Base-by-base conservation (phyloP, 2,329 filamentous ascomycete genomes). In the Taxawa tesnikishii region DNA sequence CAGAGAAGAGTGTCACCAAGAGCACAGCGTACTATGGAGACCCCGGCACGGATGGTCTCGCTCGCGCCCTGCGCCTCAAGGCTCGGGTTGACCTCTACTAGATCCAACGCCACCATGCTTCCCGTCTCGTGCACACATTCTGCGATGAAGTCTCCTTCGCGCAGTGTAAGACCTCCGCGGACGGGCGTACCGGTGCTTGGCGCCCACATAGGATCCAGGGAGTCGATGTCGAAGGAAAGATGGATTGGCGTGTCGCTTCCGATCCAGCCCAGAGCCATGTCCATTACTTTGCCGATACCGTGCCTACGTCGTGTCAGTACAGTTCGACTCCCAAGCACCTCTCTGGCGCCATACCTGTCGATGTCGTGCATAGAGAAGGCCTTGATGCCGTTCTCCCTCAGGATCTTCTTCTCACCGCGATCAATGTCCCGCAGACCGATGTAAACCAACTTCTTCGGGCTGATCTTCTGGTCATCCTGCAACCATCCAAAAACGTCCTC, bases 341-440 rank as follows among this genome's bases (percentile, higher is more conserved):
- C 19, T 21, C 15, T 15, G 18, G 12, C n/a, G 9, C 53, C 70
- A 48, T 64, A 84, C 80, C 74, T 71, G 59, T 98, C 90, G 56
- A 98, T 81, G 54, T 98, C 90, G 54, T 94, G 90, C 90, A 98
- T 98, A 62, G 80, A 88, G 52, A 96, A 98, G 4, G 88, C 88
- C 67, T 83, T 88, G 65, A 98, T 90, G 26, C 80, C 79, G 50
- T 96, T 67, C 43, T 96, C 83, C 36, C 79, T 71, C 42, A 98
- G 64, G 39, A 94, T 83, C 62, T 76, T 73, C 78, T 94, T 96
- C 75, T 98, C 90, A 26, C 76, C 83, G n/a, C 72, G 60, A 54
- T 98, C 90, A 17, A 96, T 85, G 53, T 96, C 90, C 26, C 90
- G 71, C 49, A 98, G 67, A 18, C 87, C 90, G 54, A 98, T 98